Percentiles rank a stretch among this genome's conserved stretches.
Conservation (phyloP, 108 stramenopile genomes). For the Mediolabrus comicus region DNA sequence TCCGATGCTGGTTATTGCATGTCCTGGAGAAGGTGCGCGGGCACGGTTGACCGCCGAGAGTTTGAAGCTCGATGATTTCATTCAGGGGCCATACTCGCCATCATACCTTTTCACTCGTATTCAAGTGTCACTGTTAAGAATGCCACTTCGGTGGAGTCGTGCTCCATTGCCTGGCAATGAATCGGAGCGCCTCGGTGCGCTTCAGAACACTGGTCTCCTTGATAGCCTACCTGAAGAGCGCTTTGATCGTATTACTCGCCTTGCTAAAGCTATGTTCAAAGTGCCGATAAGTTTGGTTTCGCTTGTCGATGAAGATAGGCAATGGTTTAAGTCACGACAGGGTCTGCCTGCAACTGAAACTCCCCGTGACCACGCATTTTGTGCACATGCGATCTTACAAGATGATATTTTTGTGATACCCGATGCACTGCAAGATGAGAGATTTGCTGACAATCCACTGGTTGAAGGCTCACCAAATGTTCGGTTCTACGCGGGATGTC, state of each 20-base stretch:
- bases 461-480: slow-evolving; percentile 63
- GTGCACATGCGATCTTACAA: slow-evolving; percentile 58
- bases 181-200: slow-evolving; percentile 17
- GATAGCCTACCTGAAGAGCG: slow-evolving; percentile 24
- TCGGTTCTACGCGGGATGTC: slow-evolving; percentile 78
- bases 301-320: slow-evolving; percentile 48
- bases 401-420: slow-evolving; percentile 52
- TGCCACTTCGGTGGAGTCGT: slow-evolving; percentile 29
- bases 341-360: slow-evolving; percentile 56
- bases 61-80: not conserved
- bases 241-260: slow-evolving; percentile 50
- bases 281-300: slow-evolving; percentile 47
- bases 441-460: slow-evolving; percentile 71
- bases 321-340: slow-evolving; percentile 53
- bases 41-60: not conserved
- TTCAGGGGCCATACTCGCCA: slow-evolving; percentile 10
- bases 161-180: slow-evolving; percentile 9
- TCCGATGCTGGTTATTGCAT: slow-evolving; percentile 19
- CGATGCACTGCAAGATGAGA: slow-evolving; percentile 64
- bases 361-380: slow-evolving; percentile 67
- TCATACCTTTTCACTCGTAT: slow-evolving; percentile 27
- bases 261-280: slow-evolving; percentile 41
- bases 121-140: slow-evolving; percentile 20
- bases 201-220: slow-evolving; percentile 20
- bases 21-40: not conserved